These are phyloP conservation scores for Ormosia emarginata DNA, from an alignment of 306 rosid species.

Conservation along the genomic window DNA sequence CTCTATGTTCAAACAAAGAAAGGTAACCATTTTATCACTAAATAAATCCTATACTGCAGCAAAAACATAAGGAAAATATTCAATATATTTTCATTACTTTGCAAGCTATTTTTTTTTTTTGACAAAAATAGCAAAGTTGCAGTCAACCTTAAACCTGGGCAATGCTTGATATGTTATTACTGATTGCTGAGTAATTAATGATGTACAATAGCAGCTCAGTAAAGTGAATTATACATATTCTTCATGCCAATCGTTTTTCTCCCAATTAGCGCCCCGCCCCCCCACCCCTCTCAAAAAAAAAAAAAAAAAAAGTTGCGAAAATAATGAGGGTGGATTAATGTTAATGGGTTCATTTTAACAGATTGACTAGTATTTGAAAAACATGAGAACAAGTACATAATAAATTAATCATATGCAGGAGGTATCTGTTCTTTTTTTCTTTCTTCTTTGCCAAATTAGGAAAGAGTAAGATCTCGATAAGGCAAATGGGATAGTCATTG, in stretches of 20 bases:
- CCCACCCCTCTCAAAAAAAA: too few relatives aligned
- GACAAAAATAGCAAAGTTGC: neutral
- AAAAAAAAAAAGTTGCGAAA: too few relatives aligned
- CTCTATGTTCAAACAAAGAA: too few relatives aligned
- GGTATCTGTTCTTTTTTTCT: neutral
- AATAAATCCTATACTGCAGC: neutral
- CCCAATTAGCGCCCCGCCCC: too few relatives aligned
- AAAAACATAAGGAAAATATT: neutral
- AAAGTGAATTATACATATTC: too few relatives aligned
- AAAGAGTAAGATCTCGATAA: neutral
- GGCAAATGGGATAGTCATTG: neutral
- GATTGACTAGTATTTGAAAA: neutral
- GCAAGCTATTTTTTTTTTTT: neutral
- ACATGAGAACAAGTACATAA: neutral
- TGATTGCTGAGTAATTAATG: too few relatives aligned
- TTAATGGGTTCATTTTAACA: neutral
- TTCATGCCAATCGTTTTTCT: neutral
- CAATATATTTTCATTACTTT: neutral
- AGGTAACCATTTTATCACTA: conserved; percentile 37
- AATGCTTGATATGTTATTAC: too few relatives aligned
- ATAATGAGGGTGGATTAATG: too few relatives aligned
- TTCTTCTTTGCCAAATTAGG: neutral
- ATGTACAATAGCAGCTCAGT: too few relatives aligned
- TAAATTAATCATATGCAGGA: neutral
- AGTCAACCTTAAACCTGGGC: too few relatives aligned